Base-by-base conservation (phyloP, 129 eudicot species). In the Pseudognaphalium luteoalbum region DNA sequence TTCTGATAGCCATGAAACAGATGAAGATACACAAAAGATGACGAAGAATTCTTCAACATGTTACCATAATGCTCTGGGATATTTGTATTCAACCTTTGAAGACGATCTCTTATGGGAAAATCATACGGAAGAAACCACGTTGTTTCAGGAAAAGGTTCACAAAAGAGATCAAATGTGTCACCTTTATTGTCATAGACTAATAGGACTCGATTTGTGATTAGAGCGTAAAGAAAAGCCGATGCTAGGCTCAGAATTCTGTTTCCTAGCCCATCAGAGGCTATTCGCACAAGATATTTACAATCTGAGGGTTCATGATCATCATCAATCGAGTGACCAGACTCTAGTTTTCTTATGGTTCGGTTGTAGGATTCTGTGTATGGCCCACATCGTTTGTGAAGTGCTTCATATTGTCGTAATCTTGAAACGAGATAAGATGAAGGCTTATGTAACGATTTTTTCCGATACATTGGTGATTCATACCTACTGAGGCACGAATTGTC, bases 131-230 rank as follows among this genome's bases (percentile, higher is more conserved):
- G 62, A 17, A 57, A 57, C 62, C 62, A 57, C 7, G 62, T 57
- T n/a, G 62, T 57, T 57, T 57, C 62, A n/a, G 62, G 62, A 57
- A 57, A 57, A 57, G 62, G 62, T 21, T 57, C 62, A 57, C 62
- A 57, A 21, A 57, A 57, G 62, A 57, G 62, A 57, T 57, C 62
- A 57, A 8, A 57, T 21, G 25, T 57, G 9, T 57, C 62, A 21
- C 21, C 25, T 57, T 57, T 57, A 21, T 57, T 57, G 62, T 57
- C 62, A n/a, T 57, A 57, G 10, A 57, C 62, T 57, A 57, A 21
- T 19, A 57, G 62, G 62, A 57, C 62, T 21, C 62, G 21, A n/a
- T 57, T 57, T 19, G 62, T 57, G 62, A 57, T 19, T 2, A 57
- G 62, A 57, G 62, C 62, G 11, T 57, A 57, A 57, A 57, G 62